These are phyloP conservation scores for Pisolithus microcarpus DNA, from an alignment of 768 basidiomycete genomes.

Conservation along the genomic window DNA sequence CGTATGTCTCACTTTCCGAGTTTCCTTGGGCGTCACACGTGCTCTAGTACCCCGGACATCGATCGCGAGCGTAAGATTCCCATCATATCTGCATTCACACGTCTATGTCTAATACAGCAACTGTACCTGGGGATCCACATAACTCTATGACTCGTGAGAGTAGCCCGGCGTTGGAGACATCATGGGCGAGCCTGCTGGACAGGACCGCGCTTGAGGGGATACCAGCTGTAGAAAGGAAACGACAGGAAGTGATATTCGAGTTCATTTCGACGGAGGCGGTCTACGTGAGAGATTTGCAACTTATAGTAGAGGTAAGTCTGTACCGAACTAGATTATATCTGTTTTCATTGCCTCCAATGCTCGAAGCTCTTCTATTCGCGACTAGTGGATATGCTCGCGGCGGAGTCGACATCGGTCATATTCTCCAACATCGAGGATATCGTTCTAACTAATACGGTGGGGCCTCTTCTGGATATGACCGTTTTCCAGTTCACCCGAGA, in stretches of 20 bases:
- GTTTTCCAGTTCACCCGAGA: not conserved
- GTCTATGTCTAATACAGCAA: slow-evolving; percentile 16
- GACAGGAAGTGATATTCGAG: slow-evolving; percentile 96
- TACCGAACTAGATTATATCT: not conserved
- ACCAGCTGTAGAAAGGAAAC: slow-evolving; percentile 66
- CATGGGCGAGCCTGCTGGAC: slow-evolving; percentile 91
- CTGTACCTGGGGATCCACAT: not conserved
- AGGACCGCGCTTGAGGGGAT: slow-evolving; percentile 76
- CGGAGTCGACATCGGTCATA: slow-evolving; percentile 71
- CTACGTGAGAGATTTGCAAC: slow-evolving; percentile 87
- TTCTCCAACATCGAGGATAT: slow-evolving; percentile 95
- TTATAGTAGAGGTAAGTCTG: slow-evolving; percentile 73
- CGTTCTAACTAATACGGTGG: too few species aligned
- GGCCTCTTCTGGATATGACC: slow-evolving; percentile 10
- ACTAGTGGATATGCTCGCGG: slow-evolving; percentile 62
- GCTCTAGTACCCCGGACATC: slow-evolving; percentile 41
- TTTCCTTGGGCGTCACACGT: slow-evolving; percentile 48
- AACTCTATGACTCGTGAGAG: slow-evolving; percentile 32
- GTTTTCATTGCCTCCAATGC: slow-evolving; percentile 1
- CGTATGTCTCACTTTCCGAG: slow-evolving; percentile 46
- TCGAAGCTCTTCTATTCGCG: slow-evolving; percentile 77
- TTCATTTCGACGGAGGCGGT: slow-evolving; percentile 84
- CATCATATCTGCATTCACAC: slow-evolving; percentile 58
- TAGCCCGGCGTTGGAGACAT: slow-evolving; percentile 61
- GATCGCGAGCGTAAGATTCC: slow-evolving; percentile 42